Evolutionary conservation across 1,284 basidiomycete species (phyloP).

Genomic region (Uromyces viciae-fabae): DNA sequence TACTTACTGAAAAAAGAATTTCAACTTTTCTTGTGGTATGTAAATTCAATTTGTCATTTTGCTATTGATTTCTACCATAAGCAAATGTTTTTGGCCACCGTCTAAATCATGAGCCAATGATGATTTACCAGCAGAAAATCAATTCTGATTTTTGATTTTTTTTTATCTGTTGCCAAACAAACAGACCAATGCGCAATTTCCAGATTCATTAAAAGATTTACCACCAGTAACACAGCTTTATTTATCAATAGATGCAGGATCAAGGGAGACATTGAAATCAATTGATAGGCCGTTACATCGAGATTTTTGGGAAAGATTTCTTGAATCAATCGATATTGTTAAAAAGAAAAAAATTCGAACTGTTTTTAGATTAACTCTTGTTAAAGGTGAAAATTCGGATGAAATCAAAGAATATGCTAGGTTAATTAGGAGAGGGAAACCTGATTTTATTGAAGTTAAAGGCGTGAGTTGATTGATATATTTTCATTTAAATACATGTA

Average conservation of each 20-base stretch:
- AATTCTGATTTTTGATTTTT: not conserved
- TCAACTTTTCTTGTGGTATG: conserved; percentile 45
- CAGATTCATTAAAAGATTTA: conserved; percentile 38
- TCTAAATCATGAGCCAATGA: too few species aligned
- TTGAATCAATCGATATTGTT: conserved; percentile 44
- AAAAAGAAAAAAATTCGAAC: conserved; percentile 35
- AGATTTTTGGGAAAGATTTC: conserved; percentile 46
- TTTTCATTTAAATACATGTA: not conserved
- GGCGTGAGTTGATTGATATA: conserved; percentile 34
- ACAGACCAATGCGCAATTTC: conserved; percentile 46
- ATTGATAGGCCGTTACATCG: conserved; percentile 45
- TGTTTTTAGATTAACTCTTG: conserved; percentile 45
- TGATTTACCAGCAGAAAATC: not conserved
- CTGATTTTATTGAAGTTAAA: conserved; percentile 47
- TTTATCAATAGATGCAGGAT: conserved; percentile 46
- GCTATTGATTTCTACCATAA: too few species aligned
- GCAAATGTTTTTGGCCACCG: too few species aligned
- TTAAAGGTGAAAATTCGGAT: conserved; percentile 44
- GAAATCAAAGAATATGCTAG: conserved; percentile 44
- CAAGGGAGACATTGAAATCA: conserved; percentile 41
- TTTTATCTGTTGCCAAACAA: not conserved
- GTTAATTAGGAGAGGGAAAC: conserved; percentile 34
- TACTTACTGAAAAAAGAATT: conserved; percentile 40
- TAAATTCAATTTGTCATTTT: not conserved
- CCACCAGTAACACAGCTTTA: conserved; percentile 46